Evolutionary conservation across 164 flowering plant genomes (phyloP).

Genomic region (Sextonia rubra): DNA sequence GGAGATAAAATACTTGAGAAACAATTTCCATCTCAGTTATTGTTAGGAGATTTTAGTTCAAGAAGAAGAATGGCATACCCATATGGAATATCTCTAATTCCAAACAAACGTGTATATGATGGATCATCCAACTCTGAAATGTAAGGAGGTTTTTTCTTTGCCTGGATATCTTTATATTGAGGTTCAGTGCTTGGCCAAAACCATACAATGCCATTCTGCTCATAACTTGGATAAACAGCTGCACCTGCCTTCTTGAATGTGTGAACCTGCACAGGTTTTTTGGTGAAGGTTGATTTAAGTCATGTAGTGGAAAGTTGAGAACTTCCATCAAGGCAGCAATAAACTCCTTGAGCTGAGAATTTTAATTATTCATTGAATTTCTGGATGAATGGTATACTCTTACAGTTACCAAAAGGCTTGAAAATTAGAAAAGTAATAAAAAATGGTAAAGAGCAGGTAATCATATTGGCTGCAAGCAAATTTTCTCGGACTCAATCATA

Average conservation of each 20-base stretch:
- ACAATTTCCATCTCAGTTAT: neutral
- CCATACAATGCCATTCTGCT: constrained; percentile 83
- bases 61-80: constrained; percentile 45
- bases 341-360: too few relatives aligned
- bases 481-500: too few relatives aligned
- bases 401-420: too few relatives aligned
- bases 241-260: constrained; percentile 81
- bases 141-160: constrained; percentile 58
- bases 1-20: too few relatives aligned
- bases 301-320: neutral
- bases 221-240: constrained; percentile 70
- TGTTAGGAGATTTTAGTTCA: neutral
- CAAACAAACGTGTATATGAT: constrained; percentile 52
- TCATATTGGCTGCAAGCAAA: too few relatives aligned
- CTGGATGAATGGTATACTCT: too few relatives aligned
- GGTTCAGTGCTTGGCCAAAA: constrained; percentile 89
- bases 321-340: neutral
- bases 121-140: constrained; percentile 88
- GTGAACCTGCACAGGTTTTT: constrained; percentile 48
- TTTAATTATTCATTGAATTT: too few relatives aligned
- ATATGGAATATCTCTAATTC: constrained; percentile 71
- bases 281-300: neutral
- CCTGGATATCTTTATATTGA: constrained; percentile 47
- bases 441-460: too few relatives aligned
- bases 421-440: too few relatives aligned